These are phyloP conservation scores for Physcia stellaris DNA, from an alignment of 495 filamentous ascomycete genomes.

Conservation along the genomic window DNA sequence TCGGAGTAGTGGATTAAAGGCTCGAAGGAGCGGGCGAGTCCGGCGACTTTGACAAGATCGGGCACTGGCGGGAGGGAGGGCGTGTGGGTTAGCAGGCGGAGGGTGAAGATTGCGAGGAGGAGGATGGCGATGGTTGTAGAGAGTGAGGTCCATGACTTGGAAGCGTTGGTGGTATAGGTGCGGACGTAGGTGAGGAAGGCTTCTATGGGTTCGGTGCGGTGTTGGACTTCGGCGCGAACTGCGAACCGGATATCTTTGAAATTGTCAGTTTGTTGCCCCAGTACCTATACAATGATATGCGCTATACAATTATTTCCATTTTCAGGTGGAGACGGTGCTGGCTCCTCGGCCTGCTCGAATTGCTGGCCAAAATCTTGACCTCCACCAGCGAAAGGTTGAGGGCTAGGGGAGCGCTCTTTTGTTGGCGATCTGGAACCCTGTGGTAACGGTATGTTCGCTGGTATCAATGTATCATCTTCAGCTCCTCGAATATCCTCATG, in stretches of 20 bases:
- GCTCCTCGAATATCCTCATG: slow-evolving; percentile 33
- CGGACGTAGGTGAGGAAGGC: slow-evolving; percentile 52
- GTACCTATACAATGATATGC: neutral
- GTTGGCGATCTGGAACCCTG: slow-evolving; percentile 34
- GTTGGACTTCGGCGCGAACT: slow-evolving; percentile 72
- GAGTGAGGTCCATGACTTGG: slow-evolving; percentile 53
- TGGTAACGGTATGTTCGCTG: slow-evolving; percentile 44
- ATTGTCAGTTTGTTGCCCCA: no score
- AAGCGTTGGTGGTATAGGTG: slow-evolving; percentile 37
- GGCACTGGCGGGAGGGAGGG: slow-evolving; percentile 55
- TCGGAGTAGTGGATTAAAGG: slow-evolving; percentile 87
- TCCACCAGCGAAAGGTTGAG: slow-evolving; percentile 21
- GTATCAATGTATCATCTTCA: slow-evolving; percentile 37
- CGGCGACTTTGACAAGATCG: slow-evolving; percentile 79
- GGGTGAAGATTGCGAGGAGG: slow-evolving; percentile 42
- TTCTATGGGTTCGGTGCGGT: slow-evolving; percentile 73
- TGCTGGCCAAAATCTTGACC: slow-evolving; percentile 11
- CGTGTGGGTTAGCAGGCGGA: slow-evolving; percentile 55
- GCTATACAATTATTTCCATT: slow-evolving; percentile 39
- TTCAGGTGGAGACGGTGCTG: slow-evolving; percentile 20
- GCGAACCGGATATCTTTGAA: slow-evolving; percentile 70
- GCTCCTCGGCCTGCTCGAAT: slow-evolving; percentile 21
- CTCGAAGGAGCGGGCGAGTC: slow-evolving; percentile 77
- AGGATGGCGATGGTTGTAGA: slow-evolving; percentile 38
- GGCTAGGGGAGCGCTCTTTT: slow-evolving; percentile 39